These are phyloP conservation scores for Populus deltoides DNA, from an alignment of 345 rosid genomes.

Conservation along the genomic window DNA sequence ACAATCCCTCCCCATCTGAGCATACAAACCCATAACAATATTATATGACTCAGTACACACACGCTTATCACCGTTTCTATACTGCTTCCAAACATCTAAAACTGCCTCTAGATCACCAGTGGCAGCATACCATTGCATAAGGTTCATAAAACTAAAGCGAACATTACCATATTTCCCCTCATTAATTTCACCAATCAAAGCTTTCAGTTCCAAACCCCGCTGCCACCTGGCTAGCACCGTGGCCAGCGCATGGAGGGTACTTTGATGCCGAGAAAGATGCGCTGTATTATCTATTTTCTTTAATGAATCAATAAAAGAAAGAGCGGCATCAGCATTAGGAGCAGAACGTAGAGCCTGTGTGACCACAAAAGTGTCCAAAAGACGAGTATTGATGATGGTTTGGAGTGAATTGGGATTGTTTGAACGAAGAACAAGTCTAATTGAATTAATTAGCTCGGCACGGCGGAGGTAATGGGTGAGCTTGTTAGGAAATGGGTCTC, in stretches of 20 bases:
- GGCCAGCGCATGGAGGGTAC: conserved; percentile 61
- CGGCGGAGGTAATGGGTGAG: conserved; percentile 68
- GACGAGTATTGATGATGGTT: conserved; percentile 47
- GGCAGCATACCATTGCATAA: conserved; percentile 60
- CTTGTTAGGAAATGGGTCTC: conserved; percentile 73
- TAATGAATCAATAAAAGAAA: conserved; percentile 51
- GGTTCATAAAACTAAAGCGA: conserved; percentile 64
- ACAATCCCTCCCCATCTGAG: conserved; percentile 33
- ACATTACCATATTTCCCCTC: conserved; percentile 45
- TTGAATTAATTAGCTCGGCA: conserved; percentile 67
- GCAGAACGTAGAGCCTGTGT: conserved; percentile 67
- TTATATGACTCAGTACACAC: conserved; percentile 66
- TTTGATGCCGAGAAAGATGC: conserved; percentile 42
- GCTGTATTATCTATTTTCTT: conserved; percentile 9
- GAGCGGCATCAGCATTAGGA: conserved; percentile 61
- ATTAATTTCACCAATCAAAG: conserved; percentile 45
- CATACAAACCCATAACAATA: conserved; percentile 55
- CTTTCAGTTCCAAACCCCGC: conserved; percentile 44
- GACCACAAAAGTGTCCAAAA: conserved; percentile 68
- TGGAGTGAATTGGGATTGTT: conserved; percentile 31
- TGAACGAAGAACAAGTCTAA: conserved; percentile 72
- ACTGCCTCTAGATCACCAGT: conserved; percentile 57
- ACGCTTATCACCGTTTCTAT: conserved; percentile 41
- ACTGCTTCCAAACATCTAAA: conserved; percentile 55
- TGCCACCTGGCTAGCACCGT: conserved; percentile 64